phyloP scores from a whole-genome alignment of 345 rosid genomes.

The Carallia pectinifolia region DNA sequence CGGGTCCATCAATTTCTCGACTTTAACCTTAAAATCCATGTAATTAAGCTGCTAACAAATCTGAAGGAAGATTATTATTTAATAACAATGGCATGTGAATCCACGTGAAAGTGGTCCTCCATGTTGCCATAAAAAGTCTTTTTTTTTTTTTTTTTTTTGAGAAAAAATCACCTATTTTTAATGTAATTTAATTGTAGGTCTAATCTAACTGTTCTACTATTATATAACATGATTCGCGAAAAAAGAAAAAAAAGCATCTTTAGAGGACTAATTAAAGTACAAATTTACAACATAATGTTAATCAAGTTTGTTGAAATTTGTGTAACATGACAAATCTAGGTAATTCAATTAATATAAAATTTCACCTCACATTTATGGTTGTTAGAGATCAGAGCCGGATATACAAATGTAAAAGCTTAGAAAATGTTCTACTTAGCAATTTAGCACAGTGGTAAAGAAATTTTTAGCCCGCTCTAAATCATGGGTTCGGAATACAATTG shows the following conservation, averaged over 20 bases:
- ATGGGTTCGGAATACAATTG: no score
- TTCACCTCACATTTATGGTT: no score
- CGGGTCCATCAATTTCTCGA: constrained; percentile 32
- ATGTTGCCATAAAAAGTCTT: constrained; percentile 15
- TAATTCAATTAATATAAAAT: no score
- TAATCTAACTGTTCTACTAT: no score
- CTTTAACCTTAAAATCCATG: constrained; percentile 25
- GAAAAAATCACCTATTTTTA: no score
- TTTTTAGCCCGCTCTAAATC: no score
- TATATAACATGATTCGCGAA: background rate
- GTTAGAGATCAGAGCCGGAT: no score
- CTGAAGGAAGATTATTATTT: constrained; percentile 21
- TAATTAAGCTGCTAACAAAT: constrained; percentile 20
- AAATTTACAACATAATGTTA: background rate
- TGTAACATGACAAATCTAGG: background rate
- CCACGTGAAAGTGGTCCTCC: constrained; percentile 54
- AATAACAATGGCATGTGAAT: constrained; percentile 45
- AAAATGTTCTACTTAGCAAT: no score
- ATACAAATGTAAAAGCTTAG: no score
- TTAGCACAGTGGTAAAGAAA: no score
- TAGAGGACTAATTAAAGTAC: background rate
- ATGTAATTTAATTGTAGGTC: no score
- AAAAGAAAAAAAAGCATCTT: constrained; percentile 1
- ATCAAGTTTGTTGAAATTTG: constrained; percentile 3
- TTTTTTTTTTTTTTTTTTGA: no score